These are phyloP conservation scores for Helianthus tuberosus DNA, from an alignment of 129 eudicot genomes.

Conservation along the genomic window DNA sequence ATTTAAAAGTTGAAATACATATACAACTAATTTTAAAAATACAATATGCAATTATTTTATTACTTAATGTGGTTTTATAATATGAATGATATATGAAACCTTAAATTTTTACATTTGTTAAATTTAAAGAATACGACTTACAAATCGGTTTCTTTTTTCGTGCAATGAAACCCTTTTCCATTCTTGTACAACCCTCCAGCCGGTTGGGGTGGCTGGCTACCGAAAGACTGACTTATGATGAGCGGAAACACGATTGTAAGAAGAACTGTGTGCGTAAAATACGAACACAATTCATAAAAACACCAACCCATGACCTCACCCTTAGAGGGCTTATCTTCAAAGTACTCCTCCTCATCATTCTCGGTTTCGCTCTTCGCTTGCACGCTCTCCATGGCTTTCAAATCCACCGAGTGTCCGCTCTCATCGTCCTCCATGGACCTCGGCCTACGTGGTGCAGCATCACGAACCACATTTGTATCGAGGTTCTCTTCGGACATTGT, in stretches of 20 bases:
- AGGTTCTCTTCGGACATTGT: slow-evolving; percentile 20
- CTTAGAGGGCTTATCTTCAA: slow-evolving; percentile 58
- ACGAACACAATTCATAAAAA: slow-evolving; percentile 71
- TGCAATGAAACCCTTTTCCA: slow-evolving; percentile 47
- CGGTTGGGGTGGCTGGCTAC: slow-evolving; percentile 45
- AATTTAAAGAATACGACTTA: slow-evolving; percentile 38
- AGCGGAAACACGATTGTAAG: slow-evolving; percentile 79
- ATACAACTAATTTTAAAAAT: no score
- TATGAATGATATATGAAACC: no score
- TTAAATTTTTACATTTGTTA: no score
- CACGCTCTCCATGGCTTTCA: slow-evolving; percentile 26
- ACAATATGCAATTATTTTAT: no score
- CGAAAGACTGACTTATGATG: slow-evolving; percentile 63
- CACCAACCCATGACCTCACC: slow-evolving; percentile 71
- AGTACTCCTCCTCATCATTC: slow-evolving; percentile 39
- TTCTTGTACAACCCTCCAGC: slow-evolving; percentile 57
- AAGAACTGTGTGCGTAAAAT: slow-evolving; percentile 73
- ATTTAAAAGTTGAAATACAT: no score
- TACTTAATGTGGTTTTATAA: no score
- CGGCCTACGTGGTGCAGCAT: slow-evolving; percentile 33
- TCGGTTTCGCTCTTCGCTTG: slow-evolving; percentile 51
- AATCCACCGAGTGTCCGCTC: slow-evolving; percentile 21
- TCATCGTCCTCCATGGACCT: slow-evolving; percentile 45
- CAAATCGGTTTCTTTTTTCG: slow-evolving; percentile 50
- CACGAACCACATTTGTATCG: slow-evolving; percentile 8